A percentile compares a stretch with the other conserved stretches of the same genome.
These are phyloP conservation scores for Alloteropsis angusta DNA, from an alignment of 202 grass and related monocot genomes.

Conservation along the genomic window DNA sequence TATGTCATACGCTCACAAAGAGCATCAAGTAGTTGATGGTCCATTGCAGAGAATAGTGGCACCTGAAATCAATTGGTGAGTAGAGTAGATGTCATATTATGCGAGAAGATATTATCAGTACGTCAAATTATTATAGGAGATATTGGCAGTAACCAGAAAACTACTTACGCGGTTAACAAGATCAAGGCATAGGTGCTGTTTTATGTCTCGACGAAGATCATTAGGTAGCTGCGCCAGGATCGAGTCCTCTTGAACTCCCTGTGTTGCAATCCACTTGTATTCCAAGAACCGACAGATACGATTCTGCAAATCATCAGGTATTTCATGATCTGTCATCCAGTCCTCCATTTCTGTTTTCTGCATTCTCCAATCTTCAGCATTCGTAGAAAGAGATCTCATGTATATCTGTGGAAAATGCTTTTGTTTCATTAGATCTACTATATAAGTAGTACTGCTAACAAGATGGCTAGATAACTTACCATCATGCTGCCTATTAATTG, in stretches of 20 bases:
- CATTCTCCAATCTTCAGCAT: constrained; percentile 43
- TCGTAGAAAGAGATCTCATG: constrained; percentile 25
- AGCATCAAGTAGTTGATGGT: constrained; percentile 27
- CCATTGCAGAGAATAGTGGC: constrained; percentile 41
- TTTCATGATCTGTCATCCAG: constrained; percentile 45
- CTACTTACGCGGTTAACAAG: constrained; percentile 27
- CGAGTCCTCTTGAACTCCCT: constrained; percentile 28
- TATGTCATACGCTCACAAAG: constrained; percentile 37
- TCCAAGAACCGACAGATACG: constrained; percentile 15
- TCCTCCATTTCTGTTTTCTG: constrained; percentile 34
- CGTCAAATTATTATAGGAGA: not conserved
- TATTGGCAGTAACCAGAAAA: not conserved
- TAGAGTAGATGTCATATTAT: not conserved
- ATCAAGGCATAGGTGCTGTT: constrained; percentile 35
- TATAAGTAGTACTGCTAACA: not conserved
- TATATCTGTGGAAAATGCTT: constrained; percentile 11
- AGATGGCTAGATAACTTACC: constrained; percentile 26
- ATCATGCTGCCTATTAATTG: constrained; percentile 65
- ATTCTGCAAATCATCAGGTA: constrained; percentile 25
- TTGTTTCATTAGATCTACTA: not conserved
- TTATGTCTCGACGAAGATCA: constrained; percentile 43
- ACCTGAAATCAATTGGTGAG: constrained; percentile 6
- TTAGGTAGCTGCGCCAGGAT: constrained; percentile 30
- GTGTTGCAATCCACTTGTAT: constrained; percentile 38
- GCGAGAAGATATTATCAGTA: not conserved